Evolutionary conservation across 2,329 filamentous ascomycete species (phyloP), one percentile per base, ranked within the genome.

Genomic region (Aplosporella prunicola): DNA sequence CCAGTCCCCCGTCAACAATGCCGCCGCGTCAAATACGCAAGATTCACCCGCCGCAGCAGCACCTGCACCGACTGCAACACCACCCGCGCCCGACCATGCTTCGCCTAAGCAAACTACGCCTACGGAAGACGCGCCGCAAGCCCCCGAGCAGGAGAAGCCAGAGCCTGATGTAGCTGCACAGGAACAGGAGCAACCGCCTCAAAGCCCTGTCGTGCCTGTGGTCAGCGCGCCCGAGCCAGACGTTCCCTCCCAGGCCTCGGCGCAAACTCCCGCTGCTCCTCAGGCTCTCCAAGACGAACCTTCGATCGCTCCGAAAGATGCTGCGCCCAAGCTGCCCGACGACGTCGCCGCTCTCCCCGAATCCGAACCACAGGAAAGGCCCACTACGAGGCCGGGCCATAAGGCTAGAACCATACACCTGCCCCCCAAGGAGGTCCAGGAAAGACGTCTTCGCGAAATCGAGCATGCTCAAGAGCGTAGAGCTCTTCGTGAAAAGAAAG

Each of bases 351-450:
- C 50, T 20, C 41, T 57, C 24, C 46, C 46, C 8, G 52, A 51
- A 30, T 48, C 49, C 28, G 40, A 50, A 2, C 25, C 51, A 5
- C 30, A 33, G 6, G 18, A 33, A 11, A 32, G 38, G 9, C 33
- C 27, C 11, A 32, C 34, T 3, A 44, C 46, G n/a, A 39, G 40
- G 25, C 44, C 47, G 22, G 40, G 43, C 9, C 53, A 45, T 39
- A 35, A 45, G 20, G 47, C 60, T 43, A 43, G 64, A 49, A 53
- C 60, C 46, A 41, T 68, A 18, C 69, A 71, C 48, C 49, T 72
- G 24, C 68, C 69, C 11, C 56, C 69, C 4, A 58, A 67, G 46
- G 66, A 71, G 43, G 60, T 62, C 4, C 69, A 72, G 47, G 67
- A 72, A 51, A 55, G 62, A 45, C 57, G 57, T 28, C 44, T 67